A percentile compares a stretch with the other conserved stretches of the same genome.
These are phyloP conservation scores for Cornus suecica DNA, from an alignment of 148 eudicot species.

Conservation along the genomic window DNA sequence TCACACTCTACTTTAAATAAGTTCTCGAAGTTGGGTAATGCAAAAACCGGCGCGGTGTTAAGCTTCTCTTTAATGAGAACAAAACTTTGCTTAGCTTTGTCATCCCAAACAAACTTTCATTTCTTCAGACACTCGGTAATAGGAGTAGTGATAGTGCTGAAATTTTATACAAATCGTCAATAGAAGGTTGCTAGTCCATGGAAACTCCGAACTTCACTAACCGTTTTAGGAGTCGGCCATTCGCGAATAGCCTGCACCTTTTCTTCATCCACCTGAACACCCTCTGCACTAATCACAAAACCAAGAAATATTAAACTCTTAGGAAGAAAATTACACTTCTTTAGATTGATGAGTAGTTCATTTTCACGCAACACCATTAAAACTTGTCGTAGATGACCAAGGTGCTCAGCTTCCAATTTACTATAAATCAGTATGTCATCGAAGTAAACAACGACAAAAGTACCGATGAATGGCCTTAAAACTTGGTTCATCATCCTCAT, in stretches of 20 bases:
- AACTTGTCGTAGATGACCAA: no score
- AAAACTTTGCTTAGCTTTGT: neutral
- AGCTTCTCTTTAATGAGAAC: neutral
- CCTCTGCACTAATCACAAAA: no score
- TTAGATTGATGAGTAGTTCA: neutral
- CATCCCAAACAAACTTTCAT: neutral
- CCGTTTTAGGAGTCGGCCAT: neutral
- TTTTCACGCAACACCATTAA: neutral
- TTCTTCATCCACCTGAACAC: no score
- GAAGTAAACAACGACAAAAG: conserved; percentile 11
- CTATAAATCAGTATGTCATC: conserved; percentile 9
- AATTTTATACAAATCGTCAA: neutral
- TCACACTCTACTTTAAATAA: neutral
- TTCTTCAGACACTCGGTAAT: neutral
- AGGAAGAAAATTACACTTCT: neutral
- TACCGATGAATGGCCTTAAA: neutral
- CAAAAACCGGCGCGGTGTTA: neutral
- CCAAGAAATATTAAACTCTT: no score
- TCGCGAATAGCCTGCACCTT: neutral
- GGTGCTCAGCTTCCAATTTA: neutral
- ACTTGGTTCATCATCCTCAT: no score
- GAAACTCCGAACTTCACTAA: neutral
- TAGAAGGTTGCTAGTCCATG: neutral
- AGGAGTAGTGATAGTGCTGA: neutral
- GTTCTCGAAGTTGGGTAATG: neutral